Base-by-base conservation (phyloP, 768 basidiomycete species). In the Podaxis carcinomalis region DNA sequence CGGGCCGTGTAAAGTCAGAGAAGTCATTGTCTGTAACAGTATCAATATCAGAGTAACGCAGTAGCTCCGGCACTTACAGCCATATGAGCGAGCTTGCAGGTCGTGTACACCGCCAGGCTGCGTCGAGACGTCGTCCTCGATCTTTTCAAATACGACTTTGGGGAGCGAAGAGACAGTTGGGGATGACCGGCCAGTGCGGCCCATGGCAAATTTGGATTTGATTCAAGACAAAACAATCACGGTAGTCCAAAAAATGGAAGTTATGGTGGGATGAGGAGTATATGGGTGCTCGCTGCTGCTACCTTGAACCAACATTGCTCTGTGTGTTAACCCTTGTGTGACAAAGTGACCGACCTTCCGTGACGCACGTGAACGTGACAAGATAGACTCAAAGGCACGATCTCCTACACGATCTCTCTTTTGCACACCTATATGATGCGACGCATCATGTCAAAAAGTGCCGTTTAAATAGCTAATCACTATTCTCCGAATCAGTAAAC, bases 1-100 rank as follows among this genome's bases (percentile, higher is more conserved):
- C 90, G 7, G 93, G 92, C 62, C 87, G 76, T 63, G 75, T 74
- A 68, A 93, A 95, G 40, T 89, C 84, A 10, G 84, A 82, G 68
- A 85, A 84, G 66, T 90, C 87, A 79, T 79, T 75, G 57, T 75
- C 78, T 82, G 54, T 27, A 39, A 23, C 13, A 40, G 3, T 37
- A 59, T 62, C 32, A 44, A 51, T 35, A 49, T 42, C 19, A 60
- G 37, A 16, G 21, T 23, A 35, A 16, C 2, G 39, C 16, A 37
- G n/a, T n/a, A 47, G 1, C 28, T n/a, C 27, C 32, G 14, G 25
- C 5, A 80, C 88, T 66, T 66, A 91, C 91, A 92, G 62, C 92
- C 92, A 75, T 86, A 92, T 19, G 83, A 81, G 67, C 84, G 75
- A 5, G 85, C 83, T 65, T 86, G 82, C 25, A 75, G 72, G 66